These are phyloP conservation scores for Triticum aestivum DNA, from an alignment of 176 grass and related monocot genomes.

Conservation along the genomic window IWGSC_CS_RefSeq_v2.1 NC_057813.1:449864249-449864748, in stretches of 20 bases:
- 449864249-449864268: conserved; percentile 76
- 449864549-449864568: not conserved
- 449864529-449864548: not conserved
- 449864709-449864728: not conserved
- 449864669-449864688: not conserved
- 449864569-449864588: conserved; percentile 11
- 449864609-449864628: not conserved
- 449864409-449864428: too few relatives aligned
- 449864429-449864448: too few relatives aligned
- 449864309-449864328: conserved; percentile 81
- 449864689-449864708: not conserved
- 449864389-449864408: too few relatives aligned
- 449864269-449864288: conserved; percentile 71
- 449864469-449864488: not conserved
- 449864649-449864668: not conserved
- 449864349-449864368: conserved; percentile 1
- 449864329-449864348: conserved; percentile 58
- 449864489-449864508: not conserved
- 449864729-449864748: conserved; percentile 11
- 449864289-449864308: conserved; percentile 76
- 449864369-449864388: not conserved
- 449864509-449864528: not conserved
- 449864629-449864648: conserved; percentile 17
- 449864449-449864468: not conserved
- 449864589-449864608: not conserved